These are phyloP conservation scores for Ophiostoma pallidulum DNA, from an alignment of 2,329 filamentous ascomycete genomes.

Conservation along the genomic window DNA sequence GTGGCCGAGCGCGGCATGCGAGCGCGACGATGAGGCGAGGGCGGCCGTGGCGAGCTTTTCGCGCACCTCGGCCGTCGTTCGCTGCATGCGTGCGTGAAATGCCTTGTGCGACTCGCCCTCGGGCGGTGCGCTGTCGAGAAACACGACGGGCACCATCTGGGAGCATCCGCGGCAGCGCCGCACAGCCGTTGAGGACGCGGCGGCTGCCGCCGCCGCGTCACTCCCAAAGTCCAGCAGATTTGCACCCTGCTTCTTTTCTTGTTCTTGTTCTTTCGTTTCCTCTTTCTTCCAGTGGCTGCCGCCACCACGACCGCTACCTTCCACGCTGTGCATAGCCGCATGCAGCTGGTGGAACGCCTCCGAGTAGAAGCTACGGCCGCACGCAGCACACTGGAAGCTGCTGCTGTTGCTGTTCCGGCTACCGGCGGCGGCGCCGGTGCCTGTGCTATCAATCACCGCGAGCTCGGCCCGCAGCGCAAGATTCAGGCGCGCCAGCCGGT, in stretches of 20 bases:
- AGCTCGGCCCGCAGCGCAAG: constrained; percentile 60
- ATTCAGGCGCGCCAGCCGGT: constrained; percentile 37
- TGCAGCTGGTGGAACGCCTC: constrained; percentile 14
- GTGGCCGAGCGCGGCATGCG: neutral
- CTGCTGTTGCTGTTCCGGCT: neutral
- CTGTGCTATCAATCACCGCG: constrained; percentile 51
- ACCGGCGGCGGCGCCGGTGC: neutral
- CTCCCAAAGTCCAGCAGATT: constrained; percentile 2
- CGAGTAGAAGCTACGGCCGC: constrained; percentile 12
- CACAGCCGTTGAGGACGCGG: neutral
- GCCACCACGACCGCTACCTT: too few species aligned
- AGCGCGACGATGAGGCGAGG: neutral
- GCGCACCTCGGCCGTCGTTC: constrained; percentile 1
- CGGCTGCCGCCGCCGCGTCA: neutral
- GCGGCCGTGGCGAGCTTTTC: constrained; percentile 1
- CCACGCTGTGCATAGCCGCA: constrained; percentile 12
- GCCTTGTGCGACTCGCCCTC: constrained; percentile 13
- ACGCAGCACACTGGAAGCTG: constrained; percentile 4
- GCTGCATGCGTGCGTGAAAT: constrained; percentile 14
- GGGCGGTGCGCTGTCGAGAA: constrained; percentile 7
- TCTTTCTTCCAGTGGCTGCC: too few species aligned
- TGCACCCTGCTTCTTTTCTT: neutral
- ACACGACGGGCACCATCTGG: constrained; percentile 11
- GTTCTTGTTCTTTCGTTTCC: too few species aligned
- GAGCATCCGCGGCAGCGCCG: constrained; percentile 11